Base-by-base conservation (phyloP, 352 stramenopile genomes). In the Globisporangium alternatum region DNA sequence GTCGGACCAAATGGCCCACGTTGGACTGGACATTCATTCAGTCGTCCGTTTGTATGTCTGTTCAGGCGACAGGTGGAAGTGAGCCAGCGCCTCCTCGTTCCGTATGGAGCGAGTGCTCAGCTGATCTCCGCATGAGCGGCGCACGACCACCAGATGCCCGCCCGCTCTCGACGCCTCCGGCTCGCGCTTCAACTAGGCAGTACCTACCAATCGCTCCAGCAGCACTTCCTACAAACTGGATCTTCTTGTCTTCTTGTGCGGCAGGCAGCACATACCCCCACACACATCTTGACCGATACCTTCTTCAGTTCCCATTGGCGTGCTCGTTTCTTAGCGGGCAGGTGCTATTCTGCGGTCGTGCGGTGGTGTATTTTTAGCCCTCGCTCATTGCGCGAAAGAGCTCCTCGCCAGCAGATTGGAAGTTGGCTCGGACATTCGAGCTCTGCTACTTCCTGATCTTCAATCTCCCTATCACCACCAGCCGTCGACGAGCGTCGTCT, bases 1-100 rank as follows among this genome's bases (percentile, higher is more conserved):
- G 54, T 60, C 54, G 33, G 54, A 60, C 54, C 54, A 60, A 47
- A 47, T 10, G 21, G 52, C 13, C 15, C 25, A 44, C 13, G 21
- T 22, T 48, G 33, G 13, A 60, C 54, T 33, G 49, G 31, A 37
- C 25, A 22, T 55, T 5, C 52, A 25, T 19, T 28, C 30, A 45
- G 19, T 17, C 21, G 12, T 31, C 8, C 21, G 47, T 33, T 1
- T 19, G 35, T 49, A 17, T 33, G 12, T 28, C 6, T 21, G n/a
- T 48, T 60, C 54, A 19, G 37, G 3, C 19, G n/a, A 60, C 21
- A 33, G 2, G 37, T 43, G 10, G 25, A 28, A 28, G 25, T 43
- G 37, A 28, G 25, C 25, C 25, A 28, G 25, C 25, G 25, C 25
- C 37, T 43, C 25, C 37, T 43, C 37, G 37, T 45, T 45, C 39